Evolutionary conservation across 2,329 filamentous ascomycete species (phyloP), one percentile per base, ranked within the genome.

Genomic region (Fusarium mangiferae): DNA sequence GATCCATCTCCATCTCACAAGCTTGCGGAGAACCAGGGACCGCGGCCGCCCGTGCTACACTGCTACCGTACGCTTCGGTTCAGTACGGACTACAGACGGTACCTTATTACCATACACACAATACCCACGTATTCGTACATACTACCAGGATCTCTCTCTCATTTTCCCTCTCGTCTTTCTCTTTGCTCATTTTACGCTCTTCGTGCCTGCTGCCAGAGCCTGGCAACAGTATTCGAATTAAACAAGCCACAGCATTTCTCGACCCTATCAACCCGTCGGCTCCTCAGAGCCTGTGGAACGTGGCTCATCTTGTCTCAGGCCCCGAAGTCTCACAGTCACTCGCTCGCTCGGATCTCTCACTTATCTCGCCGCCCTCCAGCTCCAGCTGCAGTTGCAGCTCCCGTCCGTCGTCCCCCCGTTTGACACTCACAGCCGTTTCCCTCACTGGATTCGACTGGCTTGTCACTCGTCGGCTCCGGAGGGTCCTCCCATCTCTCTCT

Each of bases 41-140:
- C 68, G 68, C 63, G 59, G 68, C 57, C 72, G 59, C 63, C 68
- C 52, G 48, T 60, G 62, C 62, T 66, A 70, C 64, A 20, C 66
- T 66, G 51, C 54, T 45, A 66, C 60, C 60, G 38, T 42, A 68
- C 54, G n/a, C 45, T 52, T 46, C 65, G 63, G 64, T 68, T 35
- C 61, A 66, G 62, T 65, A 58, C 63, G 15, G 28, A n/a, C 46
- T 65, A 58, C 63, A 12, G 28, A n/a, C 46, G 15, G 46, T 48
- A 48, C 42, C 24, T 18, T 45, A 26, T 18, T 45, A 26, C 5
- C 46, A 33, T 65, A 51, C 46, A 33, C 57, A 51, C 66, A 49
- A 62, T 63, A 69, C 65, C 65, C 66, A 69, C 66, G 72, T 74
- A 74, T 74, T 75, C 72, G 72, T 74, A 74, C 68, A 63, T 35